Evolutionary conservation across 768 basidiomycete species (phyloP), one percentile per base, ranked within the genome.

Genomic region (Amanita pallidorosea): DNA sequence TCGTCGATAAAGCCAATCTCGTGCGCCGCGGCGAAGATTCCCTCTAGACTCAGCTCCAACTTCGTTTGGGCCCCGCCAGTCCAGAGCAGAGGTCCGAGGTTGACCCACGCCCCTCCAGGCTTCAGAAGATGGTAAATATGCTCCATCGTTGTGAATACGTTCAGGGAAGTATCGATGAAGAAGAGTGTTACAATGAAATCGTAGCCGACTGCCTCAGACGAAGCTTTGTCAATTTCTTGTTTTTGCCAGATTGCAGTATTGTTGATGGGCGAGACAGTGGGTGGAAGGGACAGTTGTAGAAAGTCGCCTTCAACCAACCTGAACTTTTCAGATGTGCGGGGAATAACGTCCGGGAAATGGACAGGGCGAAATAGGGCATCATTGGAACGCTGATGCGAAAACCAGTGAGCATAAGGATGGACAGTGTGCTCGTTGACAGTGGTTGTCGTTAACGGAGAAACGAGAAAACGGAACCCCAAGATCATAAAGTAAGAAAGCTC

Each of bases 21-120:
- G 49, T 73, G 64, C 0, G 73, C 77, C 4, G 76, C 72, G 1
- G 58, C 52, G 4, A 83, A 49, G 12, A 85, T 72, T 63, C 85
- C 83, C n/a, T 83, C 79, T 34, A 85, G 69, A 50, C 76, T 80
- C 42, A 82, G 64, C 59, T 81, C 80, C 22, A 82, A 58, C 53
- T 72, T 71, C 7, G 79, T 70, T 55, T 75, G 70, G 1, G 66
- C 77, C 7, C 79, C 78, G 2, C 71, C 69, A 1, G 77, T 75
- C 80, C 80, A 83, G 3, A 85, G 67, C 17, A 85, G 64, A 7
- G 83, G 85, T 1, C 83, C 84, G 4, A 83, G 67, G 59, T 87
- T 87, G 59, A 85, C 75, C 85, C 83, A 87, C 7, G 63, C 68
- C 2, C 83, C 85, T 4, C 81, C 80, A 0, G 81, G 79, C 31